Evolutionary conservation across 2,329 filamentous ascomycete genomes (phyloP).

Genomic region (Penicillium sp.): DNA sequence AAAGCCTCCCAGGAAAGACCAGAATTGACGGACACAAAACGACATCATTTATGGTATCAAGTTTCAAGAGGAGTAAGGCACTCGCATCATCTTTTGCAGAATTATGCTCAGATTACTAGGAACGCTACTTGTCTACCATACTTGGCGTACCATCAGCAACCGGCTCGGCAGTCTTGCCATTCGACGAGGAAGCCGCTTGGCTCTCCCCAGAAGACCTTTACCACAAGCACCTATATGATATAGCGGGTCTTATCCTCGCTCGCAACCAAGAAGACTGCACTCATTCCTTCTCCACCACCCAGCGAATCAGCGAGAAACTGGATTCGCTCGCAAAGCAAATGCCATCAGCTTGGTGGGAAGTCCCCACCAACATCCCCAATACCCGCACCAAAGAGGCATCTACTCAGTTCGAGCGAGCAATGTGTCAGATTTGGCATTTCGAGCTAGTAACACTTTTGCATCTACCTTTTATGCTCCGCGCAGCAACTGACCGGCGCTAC

Average conservation of each 20-base stretch:
- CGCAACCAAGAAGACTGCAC: conserved; percentile 11
- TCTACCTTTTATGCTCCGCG: conserved; percentile 13
- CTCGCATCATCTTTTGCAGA: neutral
- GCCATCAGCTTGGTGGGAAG: conserved; percentile 10
- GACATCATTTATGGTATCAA: conserved; percentile 10
- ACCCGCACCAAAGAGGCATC: conserved; percentile 12
- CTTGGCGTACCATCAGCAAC: conserved; percentile 11
- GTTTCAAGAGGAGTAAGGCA: conserved; percentile 10
- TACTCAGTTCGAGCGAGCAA: conserved; percentile 10
- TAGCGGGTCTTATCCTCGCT: conserved; percentile 11
- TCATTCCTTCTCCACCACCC: conserved; percentile 9
- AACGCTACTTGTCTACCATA: conserved; percentile 9
- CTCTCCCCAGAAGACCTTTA: conserved; percentile 9
- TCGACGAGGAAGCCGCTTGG: neutral
- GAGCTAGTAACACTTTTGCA: conserved; percentile 6
- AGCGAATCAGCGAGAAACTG: conserved; percentile 11
- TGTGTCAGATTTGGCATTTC: conserved; percentile 14
- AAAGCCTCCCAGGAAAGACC: neutral
- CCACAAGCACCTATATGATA: conserved; percentile 11
- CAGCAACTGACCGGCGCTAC: conserved; percentile 10
- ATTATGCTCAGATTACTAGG: neutral
- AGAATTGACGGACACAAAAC: neutral
- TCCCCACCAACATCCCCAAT: neutral
- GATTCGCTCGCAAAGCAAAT: conserved; percentile 9
- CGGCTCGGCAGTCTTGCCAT: neutral